A percentile compares a stretch with the other conserved stretches of the same genome.
Conservation (phyloP, 768 basidiomycete genomes). For the Boletus huronensis region DNA sequence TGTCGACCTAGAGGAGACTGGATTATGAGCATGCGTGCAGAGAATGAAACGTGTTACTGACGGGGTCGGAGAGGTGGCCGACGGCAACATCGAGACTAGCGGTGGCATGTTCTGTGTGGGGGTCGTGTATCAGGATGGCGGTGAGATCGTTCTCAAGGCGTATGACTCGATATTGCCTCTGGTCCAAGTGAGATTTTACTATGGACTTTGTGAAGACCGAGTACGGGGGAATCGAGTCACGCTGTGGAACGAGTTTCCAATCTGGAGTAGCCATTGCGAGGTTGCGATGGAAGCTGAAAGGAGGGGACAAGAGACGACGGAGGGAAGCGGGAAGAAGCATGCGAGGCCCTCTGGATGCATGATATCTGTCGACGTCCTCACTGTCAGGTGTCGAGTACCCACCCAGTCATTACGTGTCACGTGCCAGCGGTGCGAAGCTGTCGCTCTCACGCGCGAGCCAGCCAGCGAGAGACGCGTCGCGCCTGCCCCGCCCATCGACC, state of each 20-base stretch:
- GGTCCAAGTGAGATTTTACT: slow-evolving; percentile 72
- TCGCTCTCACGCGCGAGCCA: slow-evolving; percentile 7
- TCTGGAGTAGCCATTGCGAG: slow-evolving; percentile 24
- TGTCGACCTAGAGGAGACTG: slow-evolving; percentile 55
- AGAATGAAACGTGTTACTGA: slow-evolving; percentile 37
- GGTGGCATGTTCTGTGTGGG: slow-evolving; percentile 87
- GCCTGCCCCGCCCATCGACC: background rate
- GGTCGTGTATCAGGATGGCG: slow-evolving; percentile 79
- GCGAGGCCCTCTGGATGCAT: too few species aligned
- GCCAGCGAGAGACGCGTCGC: slow-evolving; percentile 22
- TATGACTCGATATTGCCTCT: slow-evolving; percentile 77
- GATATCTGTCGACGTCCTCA: too few species aligned
- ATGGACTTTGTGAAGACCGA: slow-evolving; percentile 57
- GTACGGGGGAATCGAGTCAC: slow-evolving; percentile 39
- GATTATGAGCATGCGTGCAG: background rate
- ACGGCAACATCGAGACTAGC: slow-evolving; percentile 94
- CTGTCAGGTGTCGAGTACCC: slow-evolving; percentile 13
- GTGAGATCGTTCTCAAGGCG: slow-evolving; percentile 87
- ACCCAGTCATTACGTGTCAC: slow-evolving; percentile 23
- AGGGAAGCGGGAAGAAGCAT: slow-evolving; percentile 12
- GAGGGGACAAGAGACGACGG: slow-evolving; percentile 2
- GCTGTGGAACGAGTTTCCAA: slow-evolving; percentile 19
- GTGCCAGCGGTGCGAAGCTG: too few species aligned
- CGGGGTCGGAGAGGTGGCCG: slow-evolving; percentile 91
- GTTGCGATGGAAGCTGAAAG: slow-evolving; percentile 1